Conservation (phyloP, 352 stramenopile genomes). For the Aphanomyces euteiches region DNA sequence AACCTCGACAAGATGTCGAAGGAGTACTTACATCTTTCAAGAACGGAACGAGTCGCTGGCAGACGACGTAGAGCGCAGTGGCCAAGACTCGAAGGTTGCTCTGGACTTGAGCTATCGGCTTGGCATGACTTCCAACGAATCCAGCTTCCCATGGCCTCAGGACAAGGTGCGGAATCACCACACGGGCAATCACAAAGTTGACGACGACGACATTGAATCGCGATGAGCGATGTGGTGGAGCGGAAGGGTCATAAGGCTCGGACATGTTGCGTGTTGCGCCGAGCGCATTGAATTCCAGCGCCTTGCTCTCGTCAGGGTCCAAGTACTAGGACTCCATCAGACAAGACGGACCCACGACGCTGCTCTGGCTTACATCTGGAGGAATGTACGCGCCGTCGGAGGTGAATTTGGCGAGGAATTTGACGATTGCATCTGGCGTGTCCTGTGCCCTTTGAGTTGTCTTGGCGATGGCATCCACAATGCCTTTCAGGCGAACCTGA, state of each 20-base stretch:
- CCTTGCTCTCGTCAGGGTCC: slow-evolving; percentile 42
- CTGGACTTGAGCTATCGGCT: slow-evolving; percentile 9
- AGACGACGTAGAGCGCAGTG: slow-evolving; percentile 20
- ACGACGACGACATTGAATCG: slow-evolving; percentile 55
- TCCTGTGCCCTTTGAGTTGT: background rate
- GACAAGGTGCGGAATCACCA: slow-evolving; percentile 58
- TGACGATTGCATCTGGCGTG: slow-evolving; percentile 44
- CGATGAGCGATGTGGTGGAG: slow-evolving; percentile 22
- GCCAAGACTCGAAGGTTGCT: slow-evolving; percentile 18
- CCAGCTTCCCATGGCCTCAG: slow-evolving; percentile 48
- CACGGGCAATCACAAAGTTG: slow-evolving; percentile 59
- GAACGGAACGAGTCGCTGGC: slow-evolving; percentile 4
- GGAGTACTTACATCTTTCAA: slow-evolving; percentile 4
- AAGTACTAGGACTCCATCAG: background rate
- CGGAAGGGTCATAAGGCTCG: background rate
- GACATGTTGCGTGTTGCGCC: slow-evolving; percentile 51
- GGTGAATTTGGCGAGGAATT: slow-evolving; percentile 55
- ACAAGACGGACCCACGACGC: slow-evolving; percentile 20
- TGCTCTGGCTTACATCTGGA: slow-evolving; percentile 36
- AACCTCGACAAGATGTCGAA: background rate
- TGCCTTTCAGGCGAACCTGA: slow-evolving; percentile 62
- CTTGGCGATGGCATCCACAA: slow-evolving; percentile 52
- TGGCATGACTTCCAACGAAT: slow-evolving; percentile 29
- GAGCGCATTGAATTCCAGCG: slow-evolving; percentile 54
- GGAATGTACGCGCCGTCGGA: slow-evolving; percentile 65